phyloP scores from a whole-genome alignment of 2,329 filamentous ascomycete genomes.

The Phoma sp. region DNA sequence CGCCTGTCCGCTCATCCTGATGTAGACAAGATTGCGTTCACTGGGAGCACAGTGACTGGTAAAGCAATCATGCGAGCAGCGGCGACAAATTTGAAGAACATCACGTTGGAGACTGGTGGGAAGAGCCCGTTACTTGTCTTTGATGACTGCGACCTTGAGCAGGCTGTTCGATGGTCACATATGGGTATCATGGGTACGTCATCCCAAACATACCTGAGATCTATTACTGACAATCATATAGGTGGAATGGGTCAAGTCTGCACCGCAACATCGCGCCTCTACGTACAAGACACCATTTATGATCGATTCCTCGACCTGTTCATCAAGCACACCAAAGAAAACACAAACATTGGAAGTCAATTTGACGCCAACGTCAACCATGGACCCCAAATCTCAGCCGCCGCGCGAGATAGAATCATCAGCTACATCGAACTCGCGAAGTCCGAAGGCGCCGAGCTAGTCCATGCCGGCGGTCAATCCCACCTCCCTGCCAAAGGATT shows the following conservation, averaged over 20 bases:
- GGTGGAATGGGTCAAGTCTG: conserved; percentile 42
- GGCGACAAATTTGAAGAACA: conserved; percentile 48
- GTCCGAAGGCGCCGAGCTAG: conserved; percentile 56
- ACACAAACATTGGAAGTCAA: conserved; percentile 37
- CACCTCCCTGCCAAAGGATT: no score
- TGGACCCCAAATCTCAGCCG: conserved; percentile 53
- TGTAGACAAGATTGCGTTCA: conserved; percentile 78
- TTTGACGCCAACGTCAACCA: conserved; percentile 32
- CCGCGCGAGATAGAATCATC: conserved; percentile 53
- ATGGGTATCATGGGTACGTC: conserved; percentile 37
- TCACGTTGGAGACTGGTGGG: conserved; percentile 53
- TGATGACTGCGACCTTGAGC: conserved; percentile 52
- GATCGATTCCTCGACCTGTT: conserved; percentile 42
- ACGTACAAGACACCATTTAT: conserved; percentile 46
- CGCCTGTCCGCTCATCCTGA: conserved; percentile 56
- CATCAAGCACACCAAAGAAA: conserved; percentile 48
- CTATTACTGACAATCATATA: no score
- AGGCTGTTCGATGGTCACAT: conserved; percentile 46
- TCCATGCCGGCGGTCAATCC: conserved; percentile 51
- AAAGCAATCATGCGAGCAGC: conserved; percentile 61
- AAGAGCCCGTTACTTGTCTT: conserved; percentile 54
- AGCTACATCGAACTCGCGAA: conserved; percentile 53
- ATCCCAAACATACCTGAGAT: no score
- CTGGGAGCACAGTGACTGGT: conserved; percentile 73
- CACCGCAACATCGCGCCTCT: conserved; percentile 46